Conservation (phyloP, 257 asterid species). For the Salvia splendens region DNA sequence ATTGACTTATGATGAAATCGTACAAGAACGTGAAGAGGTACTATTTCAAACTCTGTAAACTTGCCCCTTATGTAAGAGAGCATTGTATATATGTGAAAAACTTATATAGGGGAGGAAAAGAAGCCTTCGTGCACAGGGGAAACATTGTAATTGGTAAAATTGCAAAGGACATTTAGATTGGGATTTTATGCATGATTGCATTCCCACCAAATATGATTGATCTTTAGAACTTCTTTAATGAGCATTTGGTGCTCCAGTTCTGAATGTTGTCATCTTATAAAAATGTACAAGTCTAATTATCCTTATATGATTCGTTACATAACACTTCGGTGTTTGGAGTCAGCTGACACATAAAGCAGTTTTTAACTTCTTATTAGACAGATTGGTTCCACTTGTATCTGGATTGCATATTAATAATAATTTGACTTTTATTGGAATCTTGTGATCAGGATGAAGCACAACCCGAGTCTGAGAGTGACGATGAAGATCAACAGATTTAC, state of each 20-base stretch:
- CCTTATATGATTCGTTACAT: too few relatives aligned
- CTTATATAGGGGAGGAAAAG: not conserved
- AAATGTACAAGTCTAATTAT: too few relatives aligned
- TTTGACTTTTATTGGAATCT: constrained; percentile 22
- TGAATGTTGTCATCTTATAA: too few relatives aligned
- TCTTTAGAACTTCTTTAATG: not conserved
- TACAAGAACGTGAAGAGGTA: constrained; percentile 99
- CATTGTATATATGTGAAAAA: not conserved
- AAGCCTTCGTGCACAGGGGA: not conserved
- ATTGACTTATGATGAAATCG: constrained; percentile 95
- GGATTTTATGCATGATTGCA: not conserved
- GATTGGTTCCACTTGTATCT: not conserved
- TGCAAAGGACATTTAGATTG: not conserved
- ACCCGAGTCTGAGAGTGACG: constrained; percentile 95
- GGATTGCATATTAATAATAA: not conserved
- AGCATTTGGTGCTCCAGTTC: too few relatives aligned
- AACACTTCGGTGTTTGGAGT: not conserved
- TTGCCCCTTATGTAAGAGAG: not conserved
- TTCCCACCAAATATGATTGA: constrained; percentile 15
- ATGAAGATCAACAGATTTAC: constrained; percentile 95
- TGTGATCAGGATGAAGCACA: constrained; percentile 81
- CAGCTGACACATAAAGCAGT: constrained; percentile 7
- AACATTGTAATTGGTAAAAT: not conserved
- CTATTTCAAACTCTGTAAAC: constrained; percentile 25
- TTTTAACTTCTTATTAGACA: not conserved